phyloP scores from a whole-genome alignment of 495 filamentous ascomycete species.

The Pyronema omphalodes region DNA sequence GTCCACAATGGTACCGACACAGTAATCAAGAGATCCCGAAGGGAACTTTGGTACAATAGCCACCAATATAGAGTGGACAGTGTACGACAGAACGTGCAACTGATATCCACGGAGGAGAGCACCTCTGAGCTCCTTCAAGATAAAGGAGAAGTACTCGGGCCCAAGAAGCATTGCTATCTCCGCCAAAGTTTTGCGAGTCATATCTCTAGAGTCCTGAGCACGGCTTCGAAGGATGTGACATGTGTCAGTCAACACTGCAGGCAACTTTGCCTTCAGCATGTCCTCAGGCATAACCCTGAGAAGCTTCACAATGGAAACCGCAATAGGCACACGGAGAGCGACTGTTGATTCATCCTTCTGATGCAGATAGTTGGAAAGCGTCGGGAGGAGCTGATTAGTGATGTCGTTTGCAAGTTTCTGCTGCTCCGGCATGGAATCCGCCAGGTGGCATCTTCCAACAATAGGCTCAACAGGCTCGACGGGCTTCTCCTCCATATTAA shows the following conservation, averaged over 20 bases:
- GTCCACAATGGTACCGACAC: conserved; percentile 51
- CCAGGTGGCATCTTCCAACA: conserved; percentile 27
- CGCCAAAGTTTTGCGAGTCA: conserved; percentile 69
- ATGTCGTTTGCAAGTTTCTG: conserved; percentile 58
- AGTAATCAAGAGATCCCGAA: conserved; percentile 79
- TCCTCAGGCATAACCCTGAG: conserved; percentile 57
- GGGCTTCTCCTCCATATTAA: conserved; percentile 19
- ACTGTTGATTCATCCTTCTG: conserved; percentile 87
- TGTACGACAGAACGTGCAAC: conserved; percentile 87
- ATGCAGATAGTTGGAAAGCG: conserved; percentile 62
- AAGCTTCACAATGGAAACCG: conserved; percentile 70
- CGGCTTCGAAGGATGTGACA: conserved; percentile 81
- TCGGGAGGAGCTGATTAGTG: conserved; percentile 52
- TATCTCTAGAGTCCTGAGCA: conserved; percentile 72
- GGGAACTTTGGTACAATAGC: conserved; percentile 50
- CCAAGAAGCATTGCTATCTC: conserved; percentile 66
- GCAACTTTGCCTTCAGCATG: conserved; percentile 51
- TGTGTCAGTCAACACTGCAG: conserved; percentile 72
- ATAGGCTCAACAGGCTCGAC: background rate
- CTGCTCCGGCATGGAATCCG: conserved; percentile 45
- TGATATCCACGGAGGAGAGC: conserved; percentile 74
- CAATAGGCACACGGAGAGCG: conserved; percentile 73
- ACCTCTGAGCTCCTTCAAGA: conserved; percentile 76
- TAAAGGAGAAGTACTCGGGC: conserved; percentile 65
- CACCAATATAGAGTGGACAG: conserved; percentile 79